Base-by-base conservation (phyloP, 2,329 filamentous ascomycete genomes). In the Botryotinia narcissicola region DNA sequence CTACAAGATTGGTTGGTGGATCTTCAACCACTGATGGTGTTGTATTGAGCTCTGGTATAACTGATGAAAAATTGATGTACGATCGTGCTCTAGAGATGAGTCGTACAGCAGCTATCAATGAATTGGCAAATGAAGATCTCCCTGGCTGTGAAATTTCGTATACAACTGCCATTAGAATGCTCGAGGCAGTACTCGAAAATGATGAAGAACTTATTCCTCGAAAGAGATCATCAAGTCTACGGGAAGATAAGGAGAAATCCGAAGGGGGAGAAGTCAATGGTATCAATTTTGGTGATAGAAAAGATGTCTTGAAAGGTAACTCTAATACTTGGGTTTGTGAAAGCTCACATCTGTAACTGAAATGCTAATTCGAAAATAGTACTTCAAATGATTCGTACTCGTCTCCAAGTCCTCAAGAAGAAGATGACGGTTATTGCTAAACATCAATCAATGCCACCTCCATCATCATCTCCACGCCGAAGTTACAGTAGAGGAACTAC, bases 41-140 rank as follows among this genome's bases (percentile, higher is more conserved):
- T 40, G 89, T 92, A 66, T 87, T 99, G 40, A 97, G 93, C 22
- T 90, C 93, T 3, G 96, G 95, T 1, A 91, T 98, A 73, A 98
- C 94, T 35, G 96, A 96, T 0, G 96, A 98, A 84, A 97, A 95
- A 83, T 86, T 99, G 63, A 98, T 99, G 94, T 99, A 98, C 81
- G 96, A 99, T 78, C 93, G 96, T 64, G 96, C 96, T 0, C 85
- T 98, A 35, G 96, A 99, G 82, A 98, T 99, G 96, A 98, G 94
- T 81, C 90, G 94, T 70, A 90, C 93, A 6, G 95, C 96, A 12
- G 96, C 96, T 12, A 96, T 98, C 80, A 97, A 97, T 78, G 96
- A 99, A 83, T 92, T 99, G 68, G 94, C 96, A 2, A 94, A 95
- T 73, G 93, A 96, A 75, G 95, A 98, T 81, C 85, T 98, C 37